phyloP scores from a whole-genome alignment of 352 stramenopile genomes.

The Peronospora farinosa region DNA sequence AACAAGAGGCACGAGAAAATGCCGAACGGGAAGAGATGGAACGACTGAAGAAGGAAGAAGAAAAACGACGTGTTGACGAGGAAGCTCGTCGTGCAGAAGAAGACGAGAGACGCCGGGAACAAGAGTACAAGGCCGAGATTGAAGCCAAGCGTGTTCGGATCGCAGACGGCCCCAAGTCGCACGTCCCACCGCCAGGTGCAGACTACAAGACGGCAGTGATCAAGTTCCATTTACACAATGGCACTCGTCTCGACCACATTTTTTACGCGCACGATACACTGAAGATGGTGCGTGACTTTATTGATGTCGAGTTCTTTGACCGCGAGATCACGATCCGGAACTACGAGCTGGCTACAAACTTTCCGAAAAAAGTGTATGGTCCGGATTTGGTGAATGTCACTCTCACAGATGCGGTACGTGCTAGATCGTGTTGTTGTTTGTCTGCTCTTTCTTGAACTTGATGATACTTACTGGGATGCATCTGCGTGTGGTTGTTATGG shows the following conservation, averaged over 20 bases:
- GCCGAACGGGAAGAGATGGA: conserved; percentile 43
- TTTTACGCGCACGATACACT: conserved; percentile 80
- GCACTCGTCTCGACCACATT: conserved; percentile 62
- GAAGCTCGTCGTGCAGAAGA: conserved; percentile 25
- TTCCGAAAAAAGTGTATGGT: conserved; percentile 67
- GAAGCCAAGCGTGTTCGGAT: conserved; percentile 53
- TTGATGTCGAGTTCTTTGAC: conserved; percentile 80
- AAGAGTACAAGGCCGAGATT: conserved; percentile 39
- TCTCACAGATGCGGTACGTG: conserved; percentile 62
- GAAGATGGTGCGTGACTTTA: conserved; percentile 68
- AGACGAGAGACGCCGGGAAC: conserved; percentile 24
- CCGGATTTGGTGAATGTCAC: conserved; percentile 54
- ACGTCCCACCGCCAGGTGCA: conserved; percentile 38
- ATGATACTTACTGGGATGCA: conserved; percentile 1
- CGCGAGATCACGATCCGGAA: conserved; percentile 64
- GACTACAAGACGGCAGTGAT: conserved; percentile 68
- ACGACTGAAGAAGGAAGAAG: conserved; percentile 34
- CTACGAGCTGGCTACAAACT: conserved; percentile 85
- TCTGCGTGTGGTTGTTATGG: conserved; percentile 1
- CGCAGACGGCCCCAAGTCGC: conserved; percentile 37
- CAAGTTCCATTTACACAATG: conserved; percentile 81
- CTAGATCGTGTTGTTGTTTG: neutral
- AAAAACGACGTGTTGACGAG: conserved; percentile 25
- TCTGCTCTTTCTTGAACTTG: neutral
- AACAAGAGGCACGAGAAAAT: conserved; percentile 44